Evolutionary conservation across 345 rosid species (phyloP).

Genomic region (Anacardium occidentale): DNA sequence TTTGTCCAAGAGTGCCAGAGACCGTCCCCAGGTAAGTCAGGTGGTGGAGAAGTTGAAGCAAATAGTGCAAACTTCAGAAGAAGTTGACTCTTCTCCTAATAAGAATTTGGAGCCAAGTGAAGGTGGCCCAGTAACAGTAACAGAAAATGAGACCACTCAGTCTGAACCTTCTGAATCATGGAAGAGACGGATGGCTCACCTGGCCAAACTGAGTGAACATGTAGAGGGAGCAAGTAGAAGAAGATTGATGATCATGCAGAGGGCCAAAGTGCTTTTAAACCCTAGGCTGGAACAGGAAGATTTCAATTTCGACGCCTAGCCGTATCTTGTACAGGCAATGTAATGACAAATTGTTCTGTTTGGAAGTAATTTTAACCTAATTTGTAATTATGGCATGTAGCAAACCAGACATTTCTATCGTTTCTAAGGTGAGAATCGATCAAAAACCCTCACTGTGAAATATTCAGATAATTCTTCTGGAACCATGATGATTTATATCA

Average conservation of each 20-base stretch:
- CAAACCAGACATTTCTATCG: neutral
- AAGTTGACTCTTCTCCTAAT: constrained; percentile 20
- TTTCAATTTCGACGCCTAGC: no score
- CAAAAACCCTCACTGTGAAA: no score
- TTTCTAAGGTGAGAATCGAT: neutral
- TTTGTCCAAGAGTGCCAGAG: constrained; percentile 55
- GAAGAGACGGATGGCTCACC: constrained; percentile 58
- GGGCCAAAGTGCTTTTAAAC: constrained; percentile 39
- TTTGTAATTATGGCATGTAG: no score
- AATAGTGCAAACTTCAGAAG: constrained; percentile 40
- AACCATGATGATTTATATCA: no score
- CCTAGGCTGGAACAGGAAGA: no score
- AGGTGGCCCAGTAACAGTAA: constrained; percentile 6
- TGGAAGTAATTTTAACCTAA: no score
- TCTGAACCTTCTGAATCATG: constrained; percentile 41
- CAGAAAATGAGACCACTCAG: constrained; percentile 16
- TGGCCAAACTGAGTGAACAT: constrained; percentile 52
- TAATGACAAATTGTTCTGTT: no score
- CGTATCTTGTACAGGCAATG: no score
- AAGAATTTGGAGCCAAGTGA: constrained; percentile 22
- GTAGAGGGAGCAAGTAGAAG: constrained; percentile 45
- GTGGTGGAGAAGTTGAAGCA: constrained; percentile 60
- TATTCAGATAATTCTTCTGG: no score
- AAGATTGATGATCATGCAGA: constrained; percentile 48
- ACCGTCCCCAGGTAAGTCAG: constrained; percentile 62